A percentile compares a stretch with the other conserved stretches of the same genome.
Evolutionary conservation across 2,329 filamentous ascomycete genomes (phyloP).

Genomic region (Rutstroemia sp.): DNA sequence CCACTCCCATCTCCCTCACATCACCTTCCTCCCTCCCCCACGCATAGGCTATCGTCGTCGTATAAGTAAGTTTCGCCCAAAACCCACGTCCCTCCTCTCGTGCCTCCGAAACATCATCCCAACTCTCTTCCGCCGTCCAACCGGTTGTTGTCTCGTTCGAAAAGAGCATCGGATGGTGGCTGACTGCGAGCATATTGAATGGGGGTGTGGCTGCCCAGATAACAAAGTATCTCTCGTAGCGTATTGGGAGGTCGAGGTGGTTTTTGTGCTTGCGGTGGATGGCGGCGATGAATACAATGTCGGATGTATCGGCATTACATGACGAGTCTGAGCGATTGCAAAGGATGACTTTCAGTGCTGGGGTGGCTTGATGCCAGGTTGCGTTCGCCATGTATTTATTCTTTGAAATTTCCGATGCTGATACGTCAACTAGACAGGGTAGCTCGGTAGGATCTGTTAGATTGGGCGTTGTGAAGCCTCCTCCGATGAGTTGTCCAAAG

Average conservation of each 20-base stretch:
- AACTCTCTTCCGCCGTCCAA: slow-evolving; percentile 30
- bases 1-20: slow-evolving; percentile 29
- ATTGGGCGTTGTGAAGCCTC: slow-evolving; percentile 20
- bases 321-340: slow-evolving; percentile 26
- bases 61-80: slow-evolving; percentile 33
- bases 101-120: slow-evolving; percentile 26
- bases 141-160: slow-evolving; percentile 32
- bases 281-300: slow-evolving; percentile 30
- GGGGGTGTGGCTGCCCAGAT: slow-evolving; percentile 31
- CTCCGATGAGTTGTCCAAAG: slow-evolving; percentile 20
- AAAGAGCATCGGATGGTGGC: slow-evolving; percentile 30
- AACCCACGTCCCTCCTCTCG: slow-evolving; percentile 12
- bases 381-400: slow-evolving; percentile 14
- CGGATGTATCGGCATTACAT: slow-evolving; percentile 19
- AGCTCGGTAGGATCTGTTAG: slow-evolving; percentile 15
- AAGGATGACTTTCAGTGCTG: slow-evolving; percentile 31
- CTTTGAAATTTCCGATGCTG: slow-evolving; percentile 7
- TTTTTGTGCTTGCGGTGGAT: slow-evolving; percentile 34
- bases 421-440: slow-evolving; percentile 17
- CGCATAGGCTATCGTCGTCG: slow-evolving; percentile 33
- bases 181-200: slow-evolving; percentile 32
- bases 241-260: slow-evolving; percentile 28
- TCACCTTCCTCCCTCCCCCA: slow-evolving; percentile 29
- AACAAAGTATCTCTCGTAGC: slow-evolving; percentile 33
- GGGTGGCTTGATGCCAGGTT: slow-evolving; percentile 35